Conservation (phyloP, 129 eudicot genomes). For the Arctium lappa region DNA sequence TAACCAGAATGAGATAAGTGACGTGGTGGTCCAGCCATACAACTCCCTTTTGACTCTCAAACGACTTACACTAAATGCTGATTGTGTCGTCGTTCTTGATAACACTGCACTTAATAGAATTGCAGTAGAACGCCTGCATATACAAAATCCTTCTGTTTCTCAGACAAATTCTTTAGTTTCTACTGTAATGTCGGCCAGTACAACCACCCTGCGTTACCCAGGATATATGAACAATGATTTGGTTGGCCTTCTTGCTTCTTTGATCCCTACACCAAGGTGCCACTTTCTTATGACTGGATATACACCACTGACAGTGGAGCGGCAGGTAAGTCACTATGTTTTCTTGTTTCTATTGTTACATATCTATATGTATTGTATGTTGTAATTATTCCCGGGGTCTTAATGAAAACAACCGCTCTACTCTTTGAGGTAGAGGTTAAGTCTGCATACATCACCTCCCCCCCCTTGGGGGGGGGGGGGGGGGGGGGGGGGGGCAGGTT, state of each 20-base stretch:
- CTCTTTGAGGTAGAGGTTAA: not conserved
- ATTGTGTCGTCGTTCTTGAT: slow-evolving; percentile 97
- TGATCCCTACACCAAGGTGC: slow-evolving; percentile 97
- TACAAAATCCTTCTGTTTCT: slow-evolving; percentile 81
- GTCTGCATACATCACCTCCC: not conserved
- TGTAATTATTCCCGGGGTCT: not conserved
- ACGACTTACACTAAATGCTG: slow-evolving; percentile 94
- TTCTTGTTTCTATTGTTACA: not conserved
- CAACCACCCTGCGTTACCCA: slow-evolving; percentile 91
- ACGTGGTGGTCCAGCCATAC: slow-evolving; percentile 97
- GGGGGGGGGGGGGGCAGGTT: too few relatives aligned
- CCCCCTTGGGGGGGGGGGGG: too few relatives aligned
- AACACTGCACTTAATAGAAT: slow-evolving; percentile 96
- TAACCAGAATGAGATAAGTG: slow-evolving; percentile 86
- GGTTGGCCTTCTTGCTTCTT: slow-evolving; percentile 98
- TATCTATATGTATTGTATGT: not conserved
- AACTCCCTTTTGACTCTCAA: slow-evolving; percentile 93
- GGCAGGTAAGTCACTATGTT: slow-evolving; percentile 54
- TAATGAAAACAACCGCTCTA: not conserved
- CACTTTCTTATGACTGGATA: slow-evolving; percentile 99
- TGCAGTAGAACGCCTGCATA: slow-evolving; percentile 90
- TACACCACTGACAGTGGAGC: slow-evolving; percentile 96
- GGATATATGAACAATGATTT: slow-evolving; percentile 98
- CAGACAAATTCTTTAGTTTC: slow-evolving; percentile 93
- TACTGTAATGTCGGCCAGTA: slow-evolving; percentile 98